Conservation (phyloP, 176 grass and related monocot genomes). For the Alopecurus myosuroides region DNA sequence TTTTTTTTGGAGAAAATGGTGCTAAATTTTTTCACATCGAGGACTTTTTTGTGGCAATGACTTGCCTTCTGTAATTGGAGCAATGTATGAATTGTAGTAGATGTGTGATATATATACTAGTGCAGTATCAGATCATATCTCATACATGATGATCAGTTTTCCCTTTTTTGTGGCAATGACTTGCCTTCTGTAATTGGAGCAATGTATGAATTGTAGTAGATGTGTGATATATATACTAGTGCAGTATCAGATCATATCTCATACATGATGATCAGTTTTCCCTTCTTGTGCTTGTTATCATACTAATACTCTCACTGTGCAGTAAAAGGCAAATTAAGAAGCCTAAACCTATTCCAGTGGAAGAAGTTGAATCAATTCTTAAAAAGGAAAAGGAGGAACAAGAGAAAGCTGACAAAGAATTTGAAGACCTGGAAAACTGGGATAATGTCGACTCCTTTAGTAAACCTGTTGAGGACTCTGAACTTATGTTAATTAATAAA, state of each 20-base stretch:
- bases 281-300: neutral
- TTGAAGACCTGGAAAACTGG: constrained; percentile 43
- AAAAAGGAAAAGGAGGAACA: constrained; percentile 74
- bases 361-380: constrained; percentile 75
- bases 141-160: no score
- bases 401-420: constrained; percentile 59
- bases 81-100: neutral
- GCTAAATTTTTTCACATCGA: neutral
- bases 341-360: constrained; percentile 60
- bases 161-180: neutral
- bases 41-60: neutral
- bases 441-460: constrained; percentile 19
- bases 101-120: neutral
- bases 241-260: neutral
- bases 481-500: constrained; percentile 48
- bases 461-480: constrained; percentile 37
- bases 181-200: neutral
- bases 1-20: neutral
- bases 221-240: neutral
- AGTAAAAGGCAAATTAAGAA: constrained; percentile 90
- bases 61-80: neutral
- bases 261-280: neutral
- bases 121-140: neutral
- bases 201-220: neutral
- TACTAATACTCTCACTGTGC: constrained; percentile 19